phyloP scores from a whole-genome alignment of 148 eudicot genomes.

The Spergularia bocconei region DNA sequence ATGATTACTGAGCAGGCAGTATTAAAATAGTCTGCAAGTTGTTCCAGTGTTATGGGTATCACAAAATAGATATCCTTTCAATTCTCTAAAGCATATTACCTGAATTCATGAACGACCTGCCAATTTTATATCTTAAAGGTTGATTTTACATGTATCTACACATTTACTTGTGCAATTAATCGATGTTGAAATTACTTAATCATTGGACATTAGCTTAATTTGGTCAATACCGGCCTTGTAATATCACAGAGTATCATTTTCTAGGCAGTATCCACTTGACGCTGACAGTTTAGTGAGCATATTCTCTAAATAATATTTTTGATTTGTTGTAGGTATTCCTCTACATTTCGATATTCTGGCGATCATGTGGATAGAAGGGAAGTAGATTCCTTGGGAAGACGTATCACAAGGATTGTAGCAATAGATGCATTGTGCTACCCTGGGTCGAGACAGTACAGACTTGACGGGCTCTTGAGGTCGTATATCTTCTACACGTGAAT shows the following conservation, averaged over 20 bases:
- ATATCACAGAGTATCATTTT: constrained; percentile 9
- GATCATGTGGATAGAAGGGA: constrained; percentile 57
- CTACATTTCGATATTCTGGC: constrained; percentile 74
- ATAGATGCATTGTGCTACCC: constrained; percentile 77
- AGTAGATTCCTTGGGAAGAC: constrained; percentile 65
- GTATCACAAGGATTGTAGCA: constrained; percentile 72
- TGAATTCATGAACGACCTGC: constrained; percentile 1
- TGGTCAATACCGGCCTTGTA: not conserved
- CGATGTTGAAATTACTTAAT: not conserved
- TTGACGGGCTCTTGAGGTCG: constrained; percentile 64
- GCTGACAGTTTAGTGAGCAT: not conserved
- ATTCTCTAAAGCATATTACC: not conserved
- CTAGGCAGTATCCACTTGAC: constrained; percentile 4
- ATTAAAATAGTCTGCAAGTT: not conserved
- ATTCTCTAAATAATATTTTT: not conserved
- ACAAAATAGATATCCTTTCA: not conserved
- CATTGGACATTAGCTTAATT: not conserved
- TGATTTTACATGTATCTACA: not conserved
- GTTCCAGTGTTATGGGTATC: not conserved
- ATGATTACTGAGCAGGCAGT: not conserved
- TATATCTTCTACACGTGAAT: not conserved
- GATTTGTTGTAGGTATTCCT: constrained; percentile 55
- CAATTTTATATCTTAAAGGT: not conserved
- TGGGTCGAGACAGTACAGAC: constrained; percentile 63
- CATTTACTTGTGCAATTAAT: not conserved